Base-by-base conservation (phyloP, 139 green algal genomes). In the Pseudopediastrum boryanum region DNA sequence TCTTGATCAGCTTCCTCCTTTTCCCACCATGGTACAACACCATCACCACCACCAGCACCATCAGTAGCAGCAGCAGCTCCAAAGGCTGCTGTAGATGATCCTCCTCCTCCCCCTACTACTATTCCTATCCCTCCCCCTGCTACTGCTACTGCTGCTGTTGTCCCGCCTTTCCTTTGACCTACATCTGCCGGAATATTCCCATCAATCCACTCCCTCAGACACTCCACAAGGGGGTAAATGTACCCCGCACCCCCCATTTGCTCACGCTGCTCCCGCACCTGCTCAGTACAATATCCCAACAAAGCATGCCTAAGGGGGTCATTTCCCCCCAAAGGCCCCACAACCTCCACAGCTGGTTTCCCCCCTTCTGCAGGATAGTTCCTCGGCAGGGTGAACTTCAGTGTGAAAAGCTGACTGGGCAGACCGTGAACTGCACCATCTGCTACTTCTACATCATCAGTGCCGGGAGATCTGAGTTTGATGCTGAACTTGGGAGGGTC, bases 131-230 rank as follows among this genome's bases (percentile, higher is more conserved):
- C n/a, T n/a, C n/a, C n/a, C n/a, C n/a, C n/a, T n/a, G n/a, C n/a
- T n/a, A n/a, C n/a, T n/a, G n/a, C n/a, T n/a, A n/a, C n/a, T n/a
- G n/a, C n/a, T n/a, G n/a, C n/a, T n/a, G n/a, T n/a, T n/a, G n/a
- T n/a, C n/a, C n/a, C n/a, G n/a, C n/a, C n/a, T 2, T 56, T 27
- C 16, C 70, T 63, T 29, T 44, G 38, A 19, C 54, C 81, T 0
- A 87, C n/a, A 43, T 85, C 78, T 0, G 85, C 29, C 2, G 85
- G 82, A 0, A 88, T 36, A 50, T 88, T 62, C 29, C 35, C 36
- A 74, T 88, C 77, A 9, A 88, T 77, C 80, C 80, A 90, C 27
- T 90, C 86, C 59, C 74, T 83, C 23, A 74, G 73, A 23, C 77
- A 72, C 58, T 79, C 80, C 12, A 82, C 84, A 39, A 88, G 69